Evolutionary conservation across 176 grass and related monocot genomes (phyloP).

Genomic region (Urochloa ruziziensis): DNA sequence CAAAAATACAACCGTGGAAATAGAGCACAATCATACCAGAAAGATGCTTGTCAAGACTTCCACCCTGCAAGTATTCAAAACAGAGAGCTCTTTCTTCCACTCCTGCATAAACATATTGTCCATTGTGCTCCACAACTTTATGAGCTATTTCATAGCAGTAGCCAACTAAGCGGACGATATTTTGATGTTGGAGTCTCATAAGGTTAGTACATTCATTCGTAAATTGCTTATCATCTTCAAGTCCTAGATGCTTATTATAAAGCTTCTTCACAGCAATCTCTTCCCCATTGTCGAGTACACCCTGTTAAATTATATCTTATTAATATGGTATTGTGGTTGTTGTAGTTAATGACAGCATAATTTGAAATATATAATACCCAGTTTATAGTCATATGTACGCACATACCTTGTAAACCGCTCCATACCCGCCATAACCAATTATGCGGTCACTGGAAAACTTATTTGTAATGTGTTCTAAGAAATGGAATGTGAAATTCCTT

Average conservation of each 20-base stretch:
- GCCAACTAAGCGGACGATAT: not conserved
- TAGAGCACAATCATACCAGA: not conserved
- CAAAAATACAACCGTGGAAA: not conserved
- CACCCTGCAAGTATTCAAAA: slow-evolving; percentile 1
- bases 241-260: too few relatives aligned
- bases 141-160: not conserved
- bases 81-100: not conserved
- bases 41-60: not conserved
- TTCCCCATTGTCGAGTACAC: not conserved
- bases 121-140: not conserved
- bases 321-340: not conserved
- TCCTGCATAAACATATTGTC: not conserved
- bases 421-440: not conserved
- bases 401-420: slow-evolving; percentile 19
- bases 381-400: not conserved
- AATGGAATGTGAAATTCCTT: not conserved
- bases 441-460: not conserved
- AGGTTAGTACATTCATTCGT: not conserved
- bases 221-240: not conserved
- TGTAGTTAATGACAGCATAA: not conserved
- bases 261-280: slow-evolving; percentile 14
- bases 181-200: not conserved
- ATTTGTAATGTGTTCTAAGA: not conserved
- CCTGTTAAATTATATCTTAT: not conserved
- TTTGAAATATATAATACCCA: not conserved